Base-by-base conservation (phyloP, 1,284 basidiomycete genomes). In the Agroathelia rolfsii region DNA sequence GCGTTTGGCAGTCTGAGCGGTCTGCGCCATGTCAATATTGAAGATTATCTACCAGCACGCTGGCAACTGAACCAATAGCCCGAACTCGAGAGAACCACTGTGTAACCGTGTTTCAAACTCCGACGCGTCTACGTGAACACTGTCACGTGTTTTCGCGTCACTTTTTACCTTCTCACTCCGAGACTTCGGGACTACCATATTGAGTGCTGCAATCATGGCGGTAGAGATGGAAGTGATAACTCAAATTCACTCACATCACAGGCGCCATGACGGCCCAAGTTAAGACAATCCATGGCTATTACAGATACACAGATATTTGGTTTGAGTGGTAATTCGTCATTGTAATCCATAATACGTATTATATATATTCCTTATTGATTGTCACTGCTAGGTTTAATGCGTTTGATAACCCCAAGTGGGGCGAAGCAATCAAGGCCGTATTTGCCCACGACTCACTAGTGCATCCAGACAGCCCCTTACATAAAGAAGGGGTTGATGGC, bases 261-360 rank as follows among this genome's bases (percentile, higher is more conserved):
- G n/a, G n/a, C n/a, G n/a, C n/a, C n/a, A n/a, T n/a, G n/a, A n/a
- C n/a, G n/a, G n/a, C n/a, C n/a, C n/a, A n/a, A n/a, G n/a, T n/a
- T n/a, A n/a, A n/a, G 10, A 59, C 71, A 3, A 52, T 76, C 27
- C 72, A 67, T 41, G 83, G 83, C 3, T 86, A 78, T 48, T 86
- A 85, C 50, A 62, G 82, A 30, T 85, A 76, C 50, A 82, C 80
- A 0, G 82, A 86, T 51, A 77, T 86, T 30, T 77, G 72, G 66
- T 84, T 74, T 31, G 64, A 82, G 50, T 83, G 80, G 79, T 76
- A 42, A 41, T 24, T 33, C 17, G 19, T 15, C 8, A 8, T n/a
- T 22, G 14, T 24, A 14, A 11, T 17, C 26, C 25, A 30, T 19
- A 28, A 23, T 34, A 21, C 19, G n/a, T 26, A 15, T 19, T 10